Base-by-base conservation (phyloP, 164 flowering plant genomes). In the Litsea cubeba region DNA sequence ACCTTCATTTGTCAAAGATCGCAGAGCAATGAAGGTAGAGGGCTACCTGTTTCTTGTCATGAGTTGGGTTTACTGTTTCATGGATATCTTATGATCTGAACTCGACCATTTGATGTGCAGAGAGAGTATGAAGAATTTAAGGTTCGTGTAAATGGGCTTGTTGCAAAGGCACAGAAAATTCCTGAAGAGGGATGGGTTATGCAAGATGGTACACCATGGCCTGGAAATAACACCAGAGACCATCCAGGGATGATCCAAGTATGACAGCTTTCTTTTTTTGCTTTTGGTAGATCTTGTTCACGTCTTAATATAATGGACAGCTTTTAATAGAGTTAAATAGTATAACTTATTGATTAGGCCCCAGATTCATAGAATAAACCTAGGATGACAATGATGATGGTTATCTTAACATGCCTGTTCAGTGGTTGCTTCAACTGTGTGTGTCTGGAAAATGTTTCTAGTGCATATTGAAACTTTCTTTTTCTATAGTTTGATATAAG, bases 201-300 rank as follows among this genome's bases (percentile, higher is more conserved):
- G 89, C 90, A 85, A 77, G 90, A 87, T 82, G 90, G 90, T 22
- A 84, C 88, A 69, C 85, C 88, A 28, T 85, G 90, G 90, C 88
- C 90, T 15, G 90, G 88, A 54, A 87, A 87, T 75, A 87, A 83
- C 75, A 83, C 80, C 26, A 75, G 87, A 35, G 88, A 87, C 76
- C 89, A 87, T 78, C 90, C 88, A 35, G 90, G 90, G 69, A 86
- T 87, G 90, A 87, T 87, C 57, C 90, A 87, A 87, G 88, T 87
- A 40, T 65, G 74, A 81, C 63, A 26, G 25, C 0, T 75, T 70
- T 50, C 50, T 25, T 12, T 60, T 60, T 77, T 30, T 26, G 51
- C 17, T 17, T 11, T 12, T 67, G 20, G 68, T 51, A 63, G 70
- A 50, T 71, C 68, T 28, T 35, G 35, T 18, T 46, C 67, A 26